Conservation (phyloP, 371 early-diverging fungal genomes). For the Fennellomyces sp. region DNA sequence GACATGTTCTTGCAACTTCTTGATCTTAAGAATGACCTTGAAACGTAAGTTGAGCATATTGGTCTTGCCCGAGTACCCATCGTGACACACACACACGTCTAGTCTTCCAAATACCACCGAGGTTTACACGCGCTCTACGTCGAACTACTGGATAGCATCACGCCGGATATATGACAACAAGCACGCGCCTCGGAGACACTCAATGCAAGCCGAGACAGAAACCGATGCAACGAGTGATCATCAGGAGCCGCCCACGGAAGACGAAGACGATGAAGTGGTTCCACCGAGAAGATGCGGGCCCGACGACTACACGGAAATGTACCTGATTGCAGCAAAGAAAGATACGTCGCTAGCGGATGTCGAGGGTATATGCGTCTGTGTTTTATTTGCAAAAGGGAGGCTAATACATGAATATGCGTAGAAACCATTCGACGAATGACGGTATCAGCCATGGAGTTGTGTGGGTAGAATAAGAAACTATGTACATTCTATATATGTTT, state of each 20-base stretch:
- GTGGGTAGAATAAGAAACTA: slow-evolving; percentile 25
- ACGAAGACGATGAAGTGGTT: slow-evolving; percentile 6
- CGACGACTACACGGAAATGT: slow-evolving; percentile 53
- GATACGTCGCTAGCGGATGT: slow-evolving; percentile 63
- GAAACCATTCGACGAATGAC: slow-evolving; percentile 42
- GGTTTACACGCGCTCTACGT: slow-evolving; percentile 63
- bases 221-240: slow-evolving; percentile 10
- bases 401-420: slow-evolving; percentile 11
- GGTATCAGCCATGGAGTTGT: slow-evolving; percentile 28
- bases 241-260: slow-evolving; percentile 17
- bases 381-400: neutral
- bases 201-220: neutral
- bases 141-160: slow-evolving; percentile 67
- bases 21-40: slow-evolving; percentile 60
- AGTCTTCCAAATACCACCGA: slow-evolving; percentile 53
- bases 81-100: neutral
- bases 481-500: slow-evolving; percentile 24
- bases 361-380: slow-evolving; percentile 31
- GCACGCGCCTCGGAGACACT: neutral
- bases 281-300: neutral
- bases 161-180: slow-evolving; percentile 44
- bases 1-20: slow-evolving; percentile 52
- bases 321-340: slow-evolving; percentile 63
- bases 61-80: neutral
- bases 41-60: slow-evolving; percentile 23